Evolutionary conservation across 2,329 filamentous ascomycete species (phyloP).

Genomic region (Phialophora macrospora): DNA sequence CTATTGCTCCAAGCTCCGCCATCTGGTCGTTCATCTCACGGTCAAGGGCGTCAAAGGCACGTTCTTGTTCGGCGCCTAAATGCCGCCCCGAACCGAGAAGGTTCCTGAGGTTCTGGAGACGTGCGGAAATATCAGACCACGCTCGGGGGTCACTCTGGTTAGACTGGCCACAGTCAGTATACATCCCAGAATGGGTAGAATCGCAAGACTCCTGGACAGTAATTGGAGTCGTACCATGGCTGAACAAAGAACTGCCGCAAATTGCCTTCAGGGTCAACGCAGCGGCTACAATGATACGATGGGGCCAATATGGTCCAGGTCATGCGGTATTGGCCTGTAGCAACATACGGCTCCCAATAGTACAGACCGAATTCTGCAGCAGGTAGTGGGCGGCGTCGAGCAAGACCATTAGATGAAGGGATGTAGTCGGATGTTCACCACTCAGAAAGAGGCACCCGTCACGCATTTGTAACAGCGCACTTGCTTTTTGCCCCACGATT

Average conservation of each 20-base stretch:
- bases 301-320: neutral
- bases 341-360: neutral
- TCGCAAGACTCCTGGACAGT: neutral
- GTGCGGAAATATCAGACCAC: conserved; percentile 39
- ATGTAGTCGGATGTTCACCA: conserved; percentile 27
- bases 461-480: conserved; percentile 12
- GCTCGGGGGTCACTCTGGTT: conserved; percentile 37
- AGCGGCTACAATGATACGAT: neutral
- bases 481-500: conserved; percentile 26
- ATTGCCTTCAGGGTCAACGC: neutral
- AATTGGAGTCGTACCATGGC: conserved; percentile 37
- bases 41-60: conserved; percentile 48
- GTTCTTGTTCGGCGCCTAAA: conserved; percentile 42
- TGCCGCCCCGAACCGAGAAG: conserved; percentile 47
- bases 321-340: neutral
- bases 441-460: conserved; percentile 16
- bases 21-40: conserved; percentile 46
- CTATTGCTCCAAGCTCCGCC: conserved; percentile 46
- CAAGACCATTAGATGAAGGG: conserved; percentile 10
- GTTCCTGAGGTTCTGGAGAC: conserved; percentile 47
- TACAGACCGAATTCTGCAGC: neutral
- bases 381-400: conserved; percentile 7
- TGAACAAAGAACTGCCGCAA: conserved; percentile 21
- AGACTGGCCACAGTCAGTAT: conserved; percentile 42
- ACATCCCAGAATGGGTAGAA: conserved; percentile 35